These are phyloP conservation scores for Ambispora gerdemannii DNA, from an alignment of 192 early-diverging fungal species.

Conservation along the genomic window DNA sequence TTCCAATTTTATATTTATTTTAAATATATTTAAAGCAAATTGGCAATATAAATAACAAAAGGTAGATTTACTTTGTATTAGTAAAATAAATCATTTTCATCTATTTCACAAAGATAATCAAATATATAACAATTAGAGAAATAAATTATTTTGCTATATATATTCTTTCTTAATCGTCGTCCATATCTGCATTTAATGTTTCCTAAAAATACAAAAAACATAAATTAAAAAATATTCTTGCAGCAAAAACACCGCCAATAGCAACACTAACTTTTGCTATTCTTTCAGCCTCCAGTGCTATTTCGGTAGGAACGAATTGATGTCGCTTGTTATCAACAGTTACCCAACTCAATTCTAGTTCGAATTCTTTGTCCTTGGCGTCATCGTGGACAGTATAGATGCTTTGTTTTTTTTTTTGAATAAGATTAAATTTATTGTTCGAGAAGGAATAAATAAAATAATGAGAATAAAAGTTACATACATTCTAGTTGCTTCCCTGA, in stretches of 20 bases:
- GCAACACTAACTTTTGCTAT: constrained; percentile 60
- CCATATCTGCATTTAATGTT: constrained; percentile 54
- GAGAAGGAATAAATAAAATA: neutral
- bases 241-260: neutral
- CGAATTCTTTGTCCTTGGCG: constrained; percentile 98
- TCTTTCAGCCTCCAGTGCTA: constrained; percentile 81
- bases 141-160: no score
- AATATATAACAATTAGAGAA: no score
- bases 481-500: constrained; percentile 93
- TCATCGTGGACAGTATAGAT: constrained; percentile 95
- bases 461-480: constrained; percentile 48
- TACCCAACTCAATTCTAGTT: constrained; percentile 97
- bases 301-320: constrained; percentile 81
- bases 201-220: constrained; percentile 32
- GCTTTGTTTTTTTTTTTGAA: constrained; percentile 40
- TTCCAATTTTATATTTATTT: no score
- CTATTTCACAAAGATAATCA: no score
- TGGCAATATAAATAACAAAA: no score
- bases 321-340: constrained; percentile 76
- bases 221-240: constrained; percentile 5
- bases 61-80: no score
- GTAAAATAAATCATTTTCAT: no score
- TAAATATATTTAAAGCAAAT: no score
- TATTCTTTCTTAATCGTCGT: constrained; percentile 40
- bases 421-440: neutral